Percentiles rank a stretch among this genome's conserved stretches.
Evolutionary conservation across 2,329 filamentous ascomycete species (phyloP).

Genomic region (Cladophialophora immunda): DNA sequence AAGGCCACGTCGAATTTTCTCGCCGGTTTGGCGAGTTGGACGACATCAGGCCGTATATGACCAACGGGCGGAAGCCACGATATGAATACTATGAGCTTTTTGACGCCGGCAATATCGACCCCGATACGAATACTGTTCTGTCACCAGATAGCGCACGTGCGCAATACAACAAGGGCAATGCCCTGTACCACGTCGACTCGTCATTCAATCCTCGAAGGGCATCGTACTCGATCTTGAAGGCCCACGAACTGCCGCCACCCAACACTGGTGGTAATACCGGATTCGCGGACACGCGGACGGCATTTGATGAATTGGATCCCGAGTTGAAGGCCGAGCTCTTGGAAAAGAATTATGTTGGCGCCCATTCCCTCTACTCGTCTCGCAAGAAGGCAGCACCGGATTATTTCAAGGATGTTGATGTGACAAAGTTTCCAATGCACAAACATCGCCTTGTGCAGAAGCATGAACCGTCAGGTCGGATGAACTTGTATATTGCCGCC

Average conservation of each 20-base stretch:
- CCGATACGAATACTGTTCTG: slow-evolving; percentile 54
- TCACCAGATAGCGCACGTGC: slow-evolving; percentile 44
- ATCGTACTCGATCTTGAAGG: slow-evolving; percentile 61
- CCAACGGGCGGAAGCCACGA: slow-evolving; percentile 56
- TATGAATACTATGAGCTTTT: slow-evolving; percentile 63
- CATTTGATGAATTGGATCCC: slow-evolving; percentile 57
- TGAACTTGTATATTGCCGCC: slow-evolving; percentile 63
- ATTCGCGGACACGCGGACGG: slow-evolving; percentile 63
- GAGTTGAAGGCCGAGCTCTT: slow-evolving; percentile 49
- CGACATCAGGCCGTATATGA: slow-evolving; percentile 61
- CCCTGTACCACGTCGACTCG: slow-evolving; percentile 64
- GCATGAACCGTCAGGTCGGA: slow-evolving; percentile 62
- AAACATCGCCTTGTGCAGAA: slow-evolving; percentile 60
- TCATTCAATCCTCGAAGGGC: slow-evolving; percentile 65
- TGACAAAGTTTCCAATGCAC: slow-evolving; percentile 49
- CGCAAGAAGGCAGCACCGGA: slow-evolving; percentile 62
- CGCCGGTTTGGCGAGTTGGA: slow-evolving; percentile 37
- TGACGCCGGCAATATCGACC: slow-evolving; percentile 65
- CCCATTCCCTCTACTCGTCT: slow-evolving; percentile 62
- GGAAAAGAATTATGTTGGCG: slow-evolving; percentile 56
- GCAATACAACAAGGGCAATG: slow-evolving; percentile 53
- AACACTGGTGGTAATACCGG: slow-evolving; percentile 62
- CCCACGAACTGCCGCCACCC: slow-evolving; percentile 58
- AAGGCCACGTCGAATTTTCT: slow-evolving; percentile 34
- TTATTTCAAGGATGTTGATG: slow-evolving; percentile 58